phyloP scores from a whole-genome alignment of 495 filamentous ascomycete species.

The Sporormia fimetaria region DNA sequence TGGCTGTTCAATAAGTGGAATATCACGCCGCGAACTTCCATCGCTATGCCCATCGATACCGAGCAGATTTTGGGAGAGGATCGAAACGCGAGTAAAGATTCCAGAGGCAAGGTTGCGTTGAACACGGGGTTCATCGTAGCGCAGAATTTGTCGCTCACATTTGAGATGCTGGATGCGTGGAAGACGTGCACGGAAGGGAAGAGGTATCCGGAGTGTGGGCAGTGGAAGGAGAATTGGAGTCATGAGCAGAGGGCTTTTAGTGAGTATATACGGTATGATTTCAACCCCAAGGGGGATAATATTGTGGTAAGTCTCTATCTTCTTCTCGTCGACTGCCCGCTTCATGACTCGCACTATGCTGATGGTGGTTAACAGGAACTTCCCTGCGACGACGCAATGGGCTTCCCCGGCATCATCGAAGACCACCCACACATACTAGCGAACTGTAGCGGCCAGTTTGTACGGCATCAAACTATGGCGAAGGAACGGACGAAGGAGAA shows the following conservation, averaged over 20 bases:
- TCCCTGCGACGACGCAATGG: conserved; percentile 13
- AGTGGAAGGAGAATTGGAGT: conserved; percentile 28
- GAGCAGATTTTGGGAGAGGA: neutral
- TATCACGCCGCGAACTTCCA: conserved; percentile 25
- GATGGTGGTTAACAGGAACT: neutral
- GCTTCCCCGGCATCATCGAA: conserved; percentile 1
- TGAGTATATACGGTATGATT: conserved; percentile 31
- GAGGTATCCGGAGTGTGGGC: conserved; percentile 28
- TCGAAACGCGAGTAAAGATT: conserved; percentile 20
- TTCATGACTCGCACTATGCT: neutral
- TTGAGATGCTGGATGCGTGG: conserved; percentile 33
- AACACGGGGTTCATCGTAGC: conserved; percentile 36
- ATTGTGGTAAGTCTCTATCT: conserved; percentile 6
- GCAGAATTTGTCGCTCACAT: conserved; percentile 27
- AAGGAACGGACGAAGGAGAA: neutral
- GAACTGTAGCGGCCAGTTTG: neutral
- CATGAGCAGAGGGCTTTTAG: conserved; percentile 35
- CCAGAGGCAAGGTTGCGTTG: conserved; percentile 21
- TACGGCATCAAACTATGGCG: neutral
- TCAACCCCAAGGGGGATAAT: conserved; percentile 2
- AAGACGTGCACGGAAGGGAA: conserved; percentile 27
- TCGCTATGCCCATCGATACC: conserved; percentile 34
- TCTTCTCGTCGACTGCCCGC: neutral
- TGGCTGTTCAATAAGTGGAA: conserved; percentile 44
- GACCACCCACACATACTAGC: neutral